Conservation (phyloP, 208 protist species). For the Phytomonas francai region DNA sequence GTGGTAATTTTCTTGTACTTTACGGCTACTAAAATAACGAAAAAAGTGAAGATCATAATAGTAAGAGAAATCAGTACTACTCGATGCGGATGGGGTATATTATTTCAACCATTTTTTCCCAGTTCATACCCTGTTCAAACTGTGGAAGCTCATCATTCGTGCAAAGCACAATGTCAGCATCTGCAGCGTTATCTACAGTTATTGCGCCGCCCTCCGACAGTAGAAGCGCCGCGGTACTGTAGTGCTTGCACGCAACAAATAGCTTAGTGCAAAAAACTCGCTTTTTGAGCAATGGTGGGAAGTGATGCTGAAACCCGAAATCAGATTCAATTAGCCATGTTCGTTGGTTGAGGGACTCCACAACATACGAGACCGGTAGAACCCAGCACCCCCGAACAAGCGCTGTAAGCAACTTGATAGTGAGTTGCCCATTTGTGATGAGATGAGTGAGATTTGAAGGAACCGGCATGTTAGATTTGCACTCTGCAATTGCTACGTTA, state of each 20-base stretch:
- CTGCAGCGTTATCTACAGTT: constrained; percentile 22
- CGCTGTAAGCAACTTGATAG: constrained; percentile 81
- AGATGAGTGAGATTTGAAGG: constrained; percentile 82
- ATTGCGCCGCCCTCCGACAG: constrained; percentile 64
- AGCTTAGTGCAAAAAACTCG: constrained; percentile 48
- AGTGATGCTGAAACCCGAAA: constrained; percentile 82
- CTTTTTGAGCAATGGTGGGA: constrained; percentile 60
- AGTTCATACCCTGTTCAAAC: constrained; percentile 37
- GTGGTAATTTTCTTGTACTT: background rate
- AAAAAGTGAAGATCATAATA: background rate
- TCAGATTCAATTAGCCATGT: constrained; percentile 55
- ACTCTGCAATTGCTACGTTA: constrained; percentile 71
- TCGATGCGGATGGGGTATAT: constrained; percentile 72
- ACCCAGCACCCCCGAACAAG: constrained; percentile 85
- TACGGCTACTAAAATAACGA: background rate
- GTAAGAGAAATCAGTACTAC: too few species aligned
- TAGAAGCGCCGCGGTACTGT: constrained; percentile 57
- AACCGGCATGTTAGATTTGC: constrained; percentile 72
- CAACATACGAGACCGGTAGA: constrained; percentile 65
- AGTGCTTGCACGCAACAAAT: constrained; percentile 64
- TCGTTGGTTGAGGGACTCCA: constrained; percentile 39
- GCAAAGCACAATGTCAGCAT: constrained; percentile 75
- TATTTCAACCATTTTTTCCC: constrained; percentile 75
- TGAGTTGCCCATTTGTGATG: constrained; percentile 79
- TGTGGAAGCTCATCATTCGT: constrained; percentile 42